Percentiles rank a stretch among this genome's conserved stretches.
Conservation (phyloP, 2,329 filamentous ascomycete species). For the Nemania serpens region DNA sequence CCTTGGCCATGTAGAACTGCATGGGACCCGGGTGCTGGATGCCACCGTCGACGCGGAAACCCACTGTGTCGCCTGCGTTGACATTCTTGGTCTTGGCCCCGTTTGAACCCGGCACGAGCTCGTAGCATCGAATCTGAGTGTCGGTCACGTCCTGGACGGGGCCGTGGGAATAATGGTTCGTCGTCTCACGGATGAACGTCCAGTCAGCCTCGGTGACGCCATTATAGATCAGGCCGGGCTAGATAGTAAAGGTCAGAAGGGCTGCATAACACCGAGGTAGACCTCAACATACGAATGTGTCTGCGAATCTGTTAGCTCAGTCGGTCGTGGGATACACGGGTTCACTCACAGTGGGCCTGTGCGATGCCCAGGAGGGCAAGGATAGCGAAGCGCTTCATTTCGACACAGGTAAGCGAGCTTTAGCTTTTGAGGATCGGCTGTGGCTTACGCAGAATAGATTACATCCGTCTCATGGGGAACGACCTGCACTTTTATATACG, state of each 20-base stretch:
- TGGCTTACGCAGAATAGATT: background rate
- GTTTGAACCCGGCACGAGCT: conserved; percentile 37
- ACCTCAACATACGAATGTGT: conserved; percentile 34
- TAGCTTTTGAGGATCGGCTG: background rate
- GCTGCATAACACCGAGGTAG: background rate
- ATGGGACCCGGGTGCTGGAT: conserved; percentile 40
- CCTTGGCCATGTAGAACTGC: conserved; percentile 40
- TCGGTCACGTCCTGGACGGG: conserved; percentile 42
- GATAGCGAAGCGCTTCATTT: conserved; percentile 33
- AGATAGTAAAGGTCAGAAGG: conserved; percentile 2
- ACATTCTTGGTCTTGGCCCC: conserved; percentile 41
- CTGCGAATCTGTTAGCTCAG: conserved; percentile 28
- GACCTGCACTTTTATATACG: conserved; percentile 25
- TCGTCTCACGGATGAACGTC: conserved; percentile 44
- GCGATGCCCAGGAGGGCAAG: conserved; percentile 31
- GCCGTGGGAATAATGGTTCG: conserved; percentile 45
- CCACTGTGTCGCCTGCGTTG: conserved; percentile 43
- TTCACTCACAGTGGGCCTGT: conserved; percentile 37
- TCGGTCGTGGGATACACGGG: background rate
- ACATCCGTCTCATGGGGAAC: background rate
- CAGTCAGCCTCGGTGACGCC: conserved; percentile 40
- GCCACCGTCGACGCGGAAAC: conserved; percentile 42
- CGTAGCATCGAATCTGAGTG: conserved; percentile 45
- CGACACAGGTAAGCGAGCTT: background rate
- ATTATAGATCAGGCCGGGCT: conserved; percentile 36